Evolutionary conservation across 2,329 filamentous ascomycete species (phyloP).

Genomic region (Diaporthe ilicicola): DNA sequence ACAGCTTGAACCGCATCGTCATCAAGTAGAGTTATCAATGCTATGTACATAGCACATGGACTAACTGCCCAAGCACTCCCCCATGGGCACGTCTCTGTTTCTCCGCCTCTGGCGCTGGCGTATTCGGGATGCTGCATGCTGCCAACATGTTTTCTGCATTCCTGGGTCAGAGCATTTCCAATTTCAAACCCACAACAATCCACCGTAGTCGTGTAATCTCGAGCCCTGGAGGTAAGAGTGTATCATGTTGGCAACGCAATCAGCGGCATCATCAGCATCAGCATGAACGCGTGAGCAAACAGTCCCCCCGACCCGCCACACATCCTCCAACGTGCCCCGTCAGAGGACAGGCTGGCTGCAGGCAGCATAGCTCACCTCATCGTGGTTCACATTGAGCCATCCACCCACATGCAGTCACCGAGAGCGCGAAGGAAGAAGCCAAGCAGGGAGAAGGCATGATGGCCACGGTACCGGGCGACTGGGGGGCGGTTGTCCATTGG

Average conservation of each 20-base stretch:
- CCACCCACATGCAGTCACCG: not conserved
- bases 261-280: not conserved
- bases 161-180: not conserved
- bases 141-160: not conserved
- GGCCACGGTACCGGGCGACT: not conserved
- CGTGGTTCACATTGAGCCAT: not conserved
- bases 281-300: not conserved
- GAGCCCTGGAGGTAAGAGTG: not conserved
- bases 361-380: not conserved
- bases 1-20: not conserved
- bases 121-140: not conserved
- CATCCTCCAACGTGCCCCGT: not conserved
- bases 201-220: not conserved
- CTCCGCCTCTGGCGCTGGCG: not conserved
- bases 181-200: not conserved
- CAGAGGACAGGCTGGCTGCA: not conserved
- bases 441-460: not conserved
- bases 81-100: not conserved
- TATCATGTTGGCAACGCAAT: not conserved
- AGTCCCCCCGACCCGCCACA: not conserved
- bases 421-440: constrained; percentile 9
- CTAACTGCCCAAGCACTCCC: not conserved
- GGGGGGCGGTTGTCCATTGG: not conserved
- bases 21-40: not conserved
- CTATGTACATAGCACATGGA: not conserved